These are phyloP conservation scores for Cucurbita argyrosperma DNA, from an alignment of 306 rosid genomes.

Conservation along the genomic window DNA sequence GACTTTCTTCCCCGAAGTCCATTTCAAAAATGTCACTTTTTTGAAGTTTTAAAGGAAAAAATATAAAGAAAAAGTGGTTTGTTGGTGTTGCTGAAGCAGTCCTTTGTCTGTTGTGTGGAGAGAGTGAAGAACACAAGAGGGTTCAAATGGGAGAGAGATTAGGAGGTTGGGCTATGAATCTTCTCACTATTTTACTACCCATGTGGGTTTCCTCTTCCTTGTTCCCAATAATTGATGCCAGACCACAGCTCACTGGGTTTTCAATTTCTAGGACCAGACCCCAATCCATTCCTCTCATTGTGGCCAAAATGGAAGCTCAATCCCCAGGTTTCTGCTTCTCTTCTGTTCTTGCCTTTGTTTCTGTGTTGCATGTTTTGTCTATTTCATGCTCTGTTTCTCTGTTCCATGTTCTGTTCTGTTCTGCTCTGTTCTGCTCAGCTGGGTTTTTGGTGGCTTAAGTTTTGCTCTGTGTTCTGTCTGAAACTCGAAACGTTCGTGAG, in stretches of 20 bases:
- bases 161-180: constrained; percentile 22
- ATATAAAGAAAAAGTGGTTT: constrained; percentile 32
- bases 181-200: constrained; percentile 22
- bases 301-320: constrained; percentile 42
- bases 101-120: constrained; percentile 29
- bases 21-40: too few species aligned
- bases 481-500: background rate
- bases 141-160: background rate
- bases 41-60: background rate
- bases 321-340: constrained; percentile 45
- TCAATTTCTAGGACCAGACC: constrained; percentile 13
- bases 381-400: background rate
- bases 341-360: background rate
- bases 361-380: background rate
- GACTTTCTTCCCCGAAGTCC: too few species aligned
- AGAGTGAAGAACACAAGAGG: background rate
- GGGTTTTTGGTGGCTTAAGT: background rate
- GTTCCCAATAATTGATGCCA: constrained; percentile 25
- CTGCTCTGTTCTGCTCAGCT: background rate
- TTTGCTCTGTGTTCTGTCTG: background rate
- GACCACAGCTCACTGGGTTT: constrained; percentile 15
- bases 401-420: background rate
- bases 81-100: constrained; percentile 43
- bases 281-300: constrained; percentile 25
- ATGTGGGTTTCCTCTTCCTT: constrained; percentile 28